Conservation (phyloP, 495 filamentous ascomycete genomes). For the Aspergillus haitiensis region DNA sequence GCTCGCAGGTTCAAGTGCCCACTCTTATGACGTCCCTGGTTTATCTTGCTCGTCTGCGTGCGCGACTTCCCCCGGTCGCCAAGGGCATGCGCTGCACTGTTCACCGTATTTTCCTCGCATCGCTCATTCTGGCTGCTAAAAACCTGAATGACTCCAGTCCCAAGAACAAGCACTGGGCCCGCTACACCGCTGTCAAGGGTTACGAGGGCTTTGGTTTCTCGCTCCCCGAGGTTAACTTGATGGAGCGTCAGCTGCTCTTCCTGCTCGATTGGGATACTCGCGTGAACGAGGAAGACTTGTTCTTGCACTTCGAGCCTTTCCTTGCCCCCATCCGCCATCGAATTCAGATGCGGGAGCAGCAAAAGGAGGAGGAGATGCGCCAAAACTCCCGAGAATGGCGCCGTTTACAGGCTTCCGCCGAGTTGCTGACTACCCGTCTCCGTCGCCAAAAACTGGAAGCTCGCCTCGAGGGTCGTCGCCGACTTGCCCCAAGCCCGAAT, state of each 20-base stretch:
- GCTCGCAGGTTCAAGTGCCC: constrained; percentile 94
- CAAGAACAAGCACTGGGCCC: constrained; percentile 99
- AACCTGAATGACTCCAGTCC: constrained; percentile 88
- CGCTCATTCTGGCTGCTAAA: constrained; percentile 75
- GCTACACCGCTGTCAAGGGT: constrained; percentile 76
- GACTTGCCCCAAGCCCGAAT: constrained; percentile 38
- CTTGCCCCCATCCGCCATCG: constrained; percentile 73
- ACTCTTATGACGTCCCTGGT: constrained; percentile 96
- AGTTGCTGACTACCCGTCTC: constrained; percentile 43
- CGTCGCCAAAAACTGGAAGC: constrained; percentile 44
- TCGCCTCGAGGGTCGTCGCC: constrained; percentile 32
- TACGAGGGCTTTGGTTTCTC: constrained; percentile 87
- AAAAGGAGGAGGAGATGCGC: constrained; percentile 35
- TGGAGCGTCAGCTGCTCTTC: constrained; percentile 97
- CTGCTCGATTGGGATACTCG: constrained; percentile 90
- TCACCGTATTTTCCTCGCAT: constrained; percentile 83
- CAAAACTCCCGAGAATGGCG: constrained; percentile 46
- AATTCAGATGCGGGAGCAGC: constrained; percentile 34
- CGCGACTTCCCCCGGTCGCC: constrained; percentile 84
- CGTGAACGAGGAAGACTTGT: constrained; percentile 80
- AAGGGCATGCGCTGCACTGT: constrained; percentile 97
- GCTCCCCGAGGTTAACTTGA: constrained; percentile 91
- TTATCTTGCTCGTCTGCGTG: constrained; percentile 81
- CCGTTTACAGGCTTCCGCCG: constrained; percentile 43
- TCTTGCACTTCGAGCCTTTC: constrained; percentile 84